Evolutionary conservation across 1,284 basidiomycete genomes (phyloP), one percentile per base, ranked within the genome.

Genomic region (Apiotrichum akiyoshidainum): DNA sequence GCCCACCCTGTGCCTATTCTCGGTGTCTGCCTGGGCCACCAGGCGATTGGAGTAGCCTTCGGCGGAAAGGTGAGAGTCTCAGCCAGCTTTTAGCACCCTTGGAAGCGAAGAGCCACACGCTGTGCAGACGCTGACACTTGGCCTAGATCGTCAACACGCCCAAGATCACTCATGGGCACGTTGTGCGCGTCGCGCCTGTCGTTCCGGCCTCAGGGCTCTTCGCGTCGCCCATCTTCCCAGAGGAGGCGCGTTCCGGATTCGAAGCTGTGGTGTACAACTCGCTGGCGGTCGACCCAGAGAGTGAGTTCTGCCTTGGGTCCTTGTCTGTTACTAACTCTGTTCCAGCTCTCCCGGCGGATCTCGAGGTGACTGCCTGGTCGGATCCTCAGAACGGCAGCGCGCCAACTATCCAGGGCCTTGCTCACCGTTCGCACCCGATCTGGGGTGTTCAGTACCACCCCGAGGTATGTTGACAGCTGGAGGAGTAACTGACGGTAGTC

Each of bases 401-500:
- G 58, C 51, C 57, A 17, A 76, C 75, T 1, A 69, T 77, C 14
- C 74, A 77, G 61, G 81, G 77, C 0, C 54, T 81, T n/a, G 60
- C 61, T 33, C 92, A 94, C 72, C 80, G 68, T 46, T 73, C 68
- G 13, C 83, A 83, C 61, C 90, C 93, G 0, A 89, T 94, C 65
- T 94, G 88, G 86, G 92, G 90, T 4, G 92, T 98, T 2, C 94
- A 98, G 72, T 98, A 96, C 70, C 95, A 98, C 74, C 95, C 94
- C 1, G 94, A 95, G 77, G 78, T 77, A 54, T n/a, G 71, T 51
- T 16, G 5, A 11, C 14, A 19, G 6, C 17, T 14, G 1, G 7
- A 11, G 14, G 10, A 22, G 14, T 45, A 40, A 31, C 47, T 57
- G 16, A 58, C 41, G 35, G 2, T 60, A 81, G 79, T 80, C 79